Base-by-base conservation (phyloP, 176 grass and related monocot species). In the Pontederia crassipes region DNA sequence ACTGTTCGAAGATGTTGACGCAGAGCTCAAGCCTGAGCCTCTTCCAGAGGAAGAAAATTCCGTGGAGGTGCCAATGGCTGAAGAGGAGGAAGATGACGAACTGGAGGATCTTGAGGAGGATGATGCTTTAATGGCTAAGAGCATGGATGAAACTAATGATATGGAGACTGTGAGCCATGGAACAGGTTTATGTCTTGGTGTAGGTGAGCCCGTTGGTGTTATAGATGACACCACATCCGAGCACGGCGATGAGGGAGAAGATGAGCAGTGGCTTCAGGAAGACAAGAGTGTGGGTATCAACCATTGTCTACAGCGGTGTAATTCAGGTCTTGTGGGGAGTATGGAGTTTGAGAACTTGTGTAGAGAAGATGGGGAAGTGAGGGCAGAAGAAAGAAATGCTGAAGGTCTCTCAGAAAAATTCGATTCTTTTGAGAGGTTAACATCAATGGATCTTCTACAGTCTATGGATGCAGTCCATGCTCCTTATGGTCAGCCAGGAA, bases 321-420 rank as follows among this genome's bases (percentile, higher is more conserved):
- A 70, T 54, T 89, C 83, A 12, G 71, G 64, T 6, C 49, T 65
- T 16, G 81, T 79, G 64, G 60, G 77, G 13, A 45, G 28, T 64
- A 79, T 95, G 85, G 68, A 82, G 75, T 98, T 98, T 69, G 88
- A 92, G 58, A 89, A 87, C 72, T 81, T 98, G 82, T 85, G 74
- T 75, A 84, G 81, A 77, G 75, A 52, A n/a, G 64, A 83, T 57
- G 73, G n/a, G 46, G 84, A 76, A 20, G 89, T 69, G 69, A 87
- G 80, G 29, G 78, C 71, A 73, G 87, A 73, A 14, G 54, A 68
- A 13, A 72, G 61, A 51, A 79, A 77, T 57, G 66, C 67, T 48
- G 81, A 86, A 77, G 72, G 48, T 8, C 77, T 86, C 49, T 62
- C 86, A 48, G 78, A 9, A 35, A 90, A 79, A 58, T 64, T 83